Base-by-base conservation (phyloP, 768 basidiomycete genomes). In the Mycena floridula region DNA sequence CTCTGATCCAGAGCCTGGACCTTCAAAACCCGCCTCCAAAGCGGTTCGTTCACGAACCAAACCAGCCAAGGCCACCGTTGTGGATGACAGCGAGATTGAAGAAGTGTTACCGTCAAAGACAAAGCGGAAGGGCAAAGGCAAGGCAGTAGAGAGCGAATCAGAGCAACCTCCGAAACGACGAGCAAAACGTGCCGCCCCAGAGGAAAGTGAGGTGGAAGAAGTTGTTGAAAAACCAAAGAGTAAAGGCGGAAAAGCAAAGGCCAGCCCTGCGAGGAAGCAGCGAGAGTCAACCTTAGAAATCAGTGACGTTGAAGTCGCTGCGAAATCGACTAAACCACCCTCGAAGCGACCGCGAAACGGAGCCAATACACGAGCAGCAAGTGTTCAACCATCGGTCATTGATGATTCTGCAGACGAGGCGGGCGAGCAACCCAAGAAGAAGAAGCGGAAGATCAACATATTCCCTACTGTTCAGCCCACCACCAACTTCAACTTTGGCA, bases 391-490 rank as follows among this genome's bases (percentile, higher is more conserved):
- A 5, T 49, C 51, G 3, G 52, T 50, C 18, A 45, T 52, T 25
- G 42, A 46, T 7, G 25, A 53, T 22, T 32, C 48, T 26, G 50
- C 47, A 13, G 55, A 59, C 41, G 59, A 49, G n/a, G 55, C 58
- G 11, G 59, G 49, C 20, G 58, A 57, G 20, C 62, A 59, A 25
- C 40, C 52, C 28, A 5, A 77, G 63, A 83, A 82, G 67, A 85
- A 83, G 64, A 84, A 78, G 54, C 74, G 82, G 49, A 85, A 80
- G 62, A 77, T 87, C 43, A 79, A 80, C 47, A 51, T 84, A n/a
- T 82, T 82, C 54, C 64, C 67, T 5, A 43, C 61, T 21, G 26
- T 62, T 45, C 66, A 70, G 15, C 49, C 59, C 15, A 62, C 69
- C 15, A 72, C 71, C 38, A 54, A 69, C 20, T 79, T 79, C 64